A percentile compares a stretch with the other conserved stretches of the same genome.
Evolutionary conservation across 1,284 basidiomycete genomes (phyloP).

Genomic region (Pascua sp.): DNA sequence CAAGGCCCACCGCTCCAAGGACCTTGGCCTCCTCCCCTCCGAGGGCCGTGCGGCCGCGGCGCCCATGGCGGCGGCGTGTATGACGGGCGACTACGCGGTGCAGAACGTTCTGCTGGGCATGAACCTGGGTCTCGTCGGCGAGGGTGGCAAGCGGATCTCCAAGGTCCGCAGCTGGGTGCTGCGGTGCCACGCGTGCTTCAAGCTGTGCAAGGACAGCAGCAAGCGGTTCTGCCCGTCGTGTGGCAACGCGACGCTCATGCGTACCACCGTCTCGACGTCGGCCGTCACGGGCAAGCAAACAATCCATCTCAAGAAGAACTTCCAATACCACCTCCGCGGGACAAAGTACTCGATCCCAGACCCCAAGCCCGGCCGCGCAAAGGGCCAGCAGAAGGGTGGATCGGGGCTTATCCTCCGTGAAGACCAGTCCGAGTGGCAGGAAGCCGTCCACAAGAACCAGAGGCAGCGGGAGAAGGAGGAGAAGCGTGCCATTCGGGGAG

Average conservation of each 20-base stretch:
- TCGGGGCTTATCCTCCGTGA: constrained; percentile 75
- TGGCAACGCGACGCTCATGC: constrained; percentile 85
- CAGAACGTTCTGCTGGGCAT: constrained; percentile 97
- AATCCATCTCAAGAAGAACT: constrained; percentile 89
- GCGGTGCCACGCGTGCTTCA: constrained; percentile 97
- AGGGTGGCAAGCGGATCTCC: constrained; percentile 84
- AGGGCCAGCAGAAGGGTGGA: constrained; percentile 69
- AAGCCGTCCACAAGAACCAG: constrained; percentile 71
- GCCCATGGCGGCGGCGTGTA: constrained; percentile 64
- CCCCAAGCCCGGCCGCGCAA: constrained; percentile 83
- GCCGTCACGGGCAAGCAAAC: constrained; percentile 60
- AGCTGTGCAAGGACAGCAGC: constrained; percentile 94
- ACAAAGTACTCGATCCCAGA: constrained; percentile 90
- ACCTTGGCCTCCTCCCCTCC: constrained; percentile 71
- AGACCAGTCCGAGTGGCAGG: constrained; percentile 80
- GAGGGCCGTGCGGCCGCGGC: constrained; percentile 12
- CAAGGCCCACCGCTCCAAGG: constrained; percentile 78
- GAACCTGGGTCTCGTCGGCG: constrained; percentile 85
- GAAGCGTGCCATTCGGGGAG: constrained; percentile 61
- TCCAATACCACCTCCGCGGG: constrained; percentile 88
- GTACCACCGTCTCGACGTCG: constrained; percentile 79
- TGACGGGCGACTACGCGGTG: constrained; percentile 99
- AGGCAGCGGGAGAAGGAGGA: constrained; percentile 73
- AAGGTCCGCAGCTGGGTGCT: constrained; percentile 94
- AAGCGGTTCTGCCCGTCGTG: constrained; percentile 98